Evolutionary conservation across 192 early-diverging fungal species (phyloP).

Genomic region (Rhizophagus sp.): DNA sequence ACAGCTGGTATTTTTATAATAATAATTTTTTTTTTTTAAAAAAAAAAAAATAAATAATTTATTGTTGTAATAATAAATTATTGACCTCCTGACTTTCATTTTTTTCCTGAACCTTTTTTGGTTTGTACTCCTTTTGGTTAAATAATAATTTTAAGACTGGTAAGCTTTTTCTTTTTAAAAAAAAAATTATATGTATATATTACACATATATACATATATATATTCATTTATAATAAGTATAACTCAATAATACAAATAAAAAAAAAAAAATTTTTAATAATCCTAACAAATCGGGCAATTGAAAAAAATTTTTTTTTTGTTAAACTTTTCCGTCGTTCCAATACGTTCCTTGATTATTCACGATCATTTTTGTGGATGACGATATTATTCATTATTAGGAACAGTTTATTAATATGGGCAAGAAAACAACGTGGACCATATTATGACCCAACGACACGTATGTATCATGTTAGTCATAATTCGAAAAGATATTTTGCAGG

Average conservation of each 20-base stretch:
- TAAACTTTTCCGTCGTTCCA: no score
- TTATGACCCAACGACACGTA: conserved; percentile 47
- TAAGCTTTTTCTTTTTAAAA: neutral
- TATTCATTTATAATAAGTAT: no score
- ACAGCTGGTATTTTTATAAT: conserved; percentile 19
- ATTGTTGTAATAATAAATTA: neutral
- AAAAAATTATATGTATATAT: no score
- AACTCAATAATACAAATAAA: no score
- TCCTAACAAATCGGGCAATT: neutral
- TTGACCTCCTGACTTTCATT: neutral
- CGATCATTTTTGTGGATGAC: no score
- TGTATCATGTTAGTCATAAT: conserved; percentile 46
- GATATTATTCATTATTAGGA: conserved; percentile 38
- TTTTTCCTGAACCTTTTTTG: neutral
- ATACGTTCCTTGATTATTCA: no score
- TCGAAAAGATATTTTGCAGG: conserved; percentile 49
- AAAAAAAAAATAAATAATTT: neutral
- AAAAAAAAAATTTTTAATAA: neutral
- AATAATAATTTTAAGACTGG: conserved; percentile 10
- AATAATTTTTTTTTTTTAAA: neutral
- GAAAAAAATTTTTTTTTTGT: neutral
- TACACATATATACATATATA: neutral
- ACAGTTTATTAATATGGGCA: conserved; percentile 48
- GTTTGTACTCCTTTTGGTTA: conserved; percentile 1
- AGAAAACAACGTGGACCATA: conserved; percentile 48